Percentiles rank a stretch among this genome's conserved stretches.
phyloP scores from a whole-genome alignment of 805 yeast genomes.

The Saccharomyces jurei region DNA sequence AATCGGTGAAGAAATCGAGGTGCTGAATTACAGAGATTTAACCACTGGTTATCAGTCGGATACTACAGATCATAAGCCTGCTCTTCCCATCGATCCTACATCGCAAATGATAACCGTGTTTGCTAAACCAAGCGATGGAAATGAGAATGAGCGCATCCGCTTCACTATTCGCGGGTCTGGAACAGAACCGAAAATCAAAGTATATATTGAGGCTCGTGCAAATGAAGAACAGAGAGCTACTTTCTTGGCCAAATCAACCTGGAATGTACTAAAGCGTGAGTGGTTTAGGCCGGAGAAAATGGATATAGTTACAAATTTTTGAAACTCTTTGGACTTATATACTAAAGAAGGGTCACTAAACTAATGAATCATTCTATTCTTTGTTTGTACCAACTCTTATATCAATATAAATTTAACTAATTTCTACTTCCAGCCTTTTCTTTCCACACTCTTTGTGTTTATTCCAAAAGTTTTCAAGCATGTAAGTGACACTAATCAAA shows the following conservation, averaged over 20 bases:
- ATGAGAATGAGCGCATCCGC: constrained; percentile 39
- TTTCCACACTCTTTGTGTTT: constrained; percentile 2
- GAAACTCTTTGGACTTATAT: background rate
- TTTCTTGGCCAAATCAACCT: constrained; percentile 50
- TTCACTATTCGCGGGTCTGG: constrained; percentile 93
- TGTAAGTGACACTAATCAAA: constrained; percentile 10
- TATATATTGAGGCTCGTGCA: constrained; percentile 75
- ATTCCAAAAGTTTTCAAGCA: constrained; percentile 9
- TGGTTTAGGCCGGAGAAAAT: constrained; percentile 65
- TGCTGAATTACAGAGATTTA: constrained; percentile 71
- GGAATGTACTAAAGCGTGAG: constrained; percentile 48
- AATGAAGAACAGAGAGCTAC: constrained; percentile 39
- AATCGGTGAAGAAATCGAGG: constrained; percentile 48
- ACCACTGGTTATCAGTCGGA: constrained; percentile 74
- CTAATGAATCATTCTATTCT: background rate
- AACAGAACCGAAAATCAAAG: constrained; percentile 90
- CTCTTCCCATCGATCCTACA: constrained; percentile 57
- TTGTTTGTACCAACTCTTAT: background rate
- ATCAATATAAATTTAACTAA: background rate
- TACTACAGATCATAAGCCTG: constrained; percentile 49
- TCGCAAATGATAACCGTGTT: constrained; percentile 83
- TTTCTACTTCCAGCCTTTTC: background rate
- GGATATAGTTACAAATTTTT: constrained; percentile 29
- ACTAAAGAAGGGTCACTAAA: background rate
- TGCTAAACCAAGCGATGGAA: constrained; percentile 26